A percentile compares a stretch with the other conserved stretches of the same genome.
These are phyloP conservation scores for Ogataea neopini DNA, from an alignment of 805 yeast species.

Conservation along the genomic window DNA sequence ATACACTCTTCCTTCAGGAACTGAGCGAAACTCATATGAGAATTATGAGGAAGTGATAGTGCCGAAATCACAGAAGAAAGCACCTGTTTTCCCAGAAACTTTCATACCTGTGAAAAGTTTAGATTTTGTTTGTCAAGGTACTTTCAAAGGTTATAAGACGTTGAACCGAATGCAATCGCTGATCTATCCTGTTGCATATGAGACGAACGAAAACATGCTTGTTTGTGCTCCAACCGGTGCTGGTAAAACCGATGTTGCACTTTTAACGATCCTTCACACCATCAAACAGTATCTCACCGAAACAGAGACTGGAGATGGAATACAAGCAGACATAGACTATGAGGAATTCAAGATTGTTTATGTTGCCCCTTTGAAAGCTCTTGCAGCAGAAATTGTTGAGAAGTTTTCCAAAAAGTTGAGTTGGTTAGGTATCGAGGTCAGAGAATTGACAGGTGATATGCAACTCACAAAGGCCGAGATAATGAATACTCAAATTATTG, in stretches of 20 bases:
- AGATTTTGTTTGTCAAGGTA: conserved; percentile 79
- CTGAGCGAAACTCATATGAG: conserved; percentile 62
- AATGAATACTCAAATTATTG: conserved; percentile 78
- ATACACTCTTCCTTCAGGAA: conserved; percentile 77
- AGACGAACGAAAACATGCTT: conserved; percentile 90
- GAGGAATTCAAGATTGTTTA: conserved; percentile 89
- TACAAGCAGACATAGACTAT: conserved; percentile 65
- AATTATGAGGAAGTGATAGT: conserved; percentile 73
- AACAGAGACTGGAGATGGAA: conserved; percentile 46
- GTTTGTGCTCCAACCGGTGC: conserved; percentile 99
- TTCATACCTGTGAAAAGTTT: conserved; percentile 61
- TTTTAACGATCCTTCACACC: conserved; percentile 75
- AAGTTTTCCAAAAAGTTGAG: conserved; percentile 74
- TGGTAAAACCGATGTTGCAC: conserved; percentile 93
- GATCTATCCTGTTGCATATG: conserved; percentile 89
- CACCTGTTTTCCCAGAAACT: conserved; percentile 44
- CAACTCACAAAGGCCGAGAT: conserved; percentile 83
- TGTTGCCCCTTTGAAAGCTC: conserved; percentile 90
- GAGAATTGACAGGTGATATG: conserved; percentile 96
- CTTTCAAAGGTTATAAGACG: conserved; percentile 75
- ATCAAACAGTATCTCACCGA: conserved; percentile 69
- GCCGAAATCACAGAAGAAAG: conserved; percentile 64
- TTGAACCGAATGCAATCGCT: conserved; percentile 88
- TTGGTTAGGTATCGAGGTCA: conserved; percentile 84
- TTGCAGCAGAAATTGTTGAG: conserved; percentile 96